Base-by-base conservation (phyloP, 176 grass and related monocot genomes). In the Oryza meridionalis region DNA sequence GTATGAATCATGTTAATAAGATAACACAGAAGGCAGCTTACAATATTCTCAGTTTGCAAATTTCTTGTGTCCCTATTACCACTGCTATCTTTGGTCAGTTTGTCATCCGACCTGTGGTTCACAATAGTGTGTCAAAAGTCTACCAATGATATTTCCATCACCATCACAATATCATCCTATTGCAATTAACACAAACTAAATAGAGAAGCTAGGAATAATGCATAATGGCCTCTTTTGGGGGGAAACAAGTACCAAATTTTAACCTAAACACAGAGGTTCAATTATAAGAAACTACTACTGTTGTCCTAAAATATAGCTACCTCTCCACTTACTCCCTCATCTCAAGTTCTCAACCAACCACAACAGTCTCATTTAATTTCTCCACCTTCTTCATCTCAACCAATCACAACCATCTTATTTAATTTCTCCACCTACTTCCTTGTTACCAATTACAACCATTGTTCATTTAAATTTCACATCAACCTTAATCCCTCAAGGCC, bases 51-150 rank as follows among this genome's bases (percentile, higher is more conserved):
- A 53, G 63, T n/a, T 77, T 67, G 85, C 42, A 82, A 77, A 71
- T 65, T 90, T 53, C 50, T 74, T 47, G 14, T 77, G 59, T 58
- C 55, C 42, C 84, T 84, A 68, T 67, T 79, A 16, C 74, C 61
- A 25, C 76, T 84, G 16, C 65, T 43, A 78, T 74, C 77, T 82
- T 79, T 93, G 74, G 29, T 84, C 64, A 64, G 16, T 78, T 90
- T 90, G 14, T 75, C 78, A 81, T 85, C 81, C 77, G 85, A 82
- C 84, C 91, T 93, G 74, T 69, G 26, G 37, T 76, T 38, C 17
- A 84, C 53, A 83, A 38, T 49, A 75, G 51, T 59, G 6, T 66
- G 6, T 66, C 55, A 81, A 65, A 17, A 26, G 49, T 81, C 29
- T 65, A 80, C 38, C 8, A 67, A 67, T 86, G 42, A 67, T 33